Evolutionary conservation across 805 yeast species (phyloP), one percentile per base, ranked within the genome.

Genomic region (Metschnikowia hibisci): DNA sequence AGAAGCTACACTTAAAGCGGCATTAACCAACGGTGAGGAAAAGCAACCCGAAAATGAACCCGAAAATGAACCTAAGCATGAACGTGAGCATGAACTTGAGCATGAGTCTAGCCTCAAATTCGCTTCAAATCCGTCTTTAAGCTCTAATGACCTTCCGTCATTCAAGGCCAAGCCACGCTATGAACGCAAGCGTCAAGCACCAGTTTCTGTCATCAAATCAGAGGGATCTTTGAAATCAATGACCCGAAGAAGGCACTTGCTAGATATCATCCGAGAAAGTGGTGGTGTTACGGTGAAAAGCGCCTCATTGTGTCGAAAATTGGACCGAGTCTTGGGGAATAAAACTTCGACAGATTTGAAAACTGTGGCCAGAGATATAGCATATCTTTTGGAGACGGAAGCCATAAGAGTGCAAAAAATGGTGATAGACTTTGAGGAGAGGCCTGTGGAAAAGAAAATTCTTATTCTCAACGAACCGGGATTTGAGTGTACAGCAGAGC

Each of bases 271-370:
- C 2, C 60, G 56, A 29, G 62, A 58, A 18, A 49, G 54, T n/a
- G 74, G 73, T 3, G 75, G 75, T 6, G 73, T 65, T 2, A 54
- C 61, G 0, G 62, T 52, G 44, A 65, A 71, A 8, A 60, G 65
- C 8, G 63, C 66, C 5, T 51, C 51, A 9, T 53, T 70, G n/a
- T 52, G 67, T 32, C 54, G 72, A 12, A 39, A 44, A 9, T 46
- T 70, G 15, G 74, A 70, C 47, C 51, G 51, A 39, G 48, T 52
- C 15, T 54, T 70, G 23, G 62, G 58, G 3, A 48, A 42, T 27
- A 35, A 50, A 1, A 64, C 71, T 7, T 36, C 47, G 3, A 69
- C 73, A 2, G 75, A 70, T 46, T 54, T 51, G 29, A 70, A 69
- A 42, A 70, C 75, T 0, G 48, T 70, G 13, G 64, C 64, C 3